Percentiles rank a stretch among this genome's conserved stretches.
These are phyloP conservation scores for Hypoxylon intermedium DNA, from an alignment of 495 filamentous ascomycete species.

Conservation along the genomic window DNA sequence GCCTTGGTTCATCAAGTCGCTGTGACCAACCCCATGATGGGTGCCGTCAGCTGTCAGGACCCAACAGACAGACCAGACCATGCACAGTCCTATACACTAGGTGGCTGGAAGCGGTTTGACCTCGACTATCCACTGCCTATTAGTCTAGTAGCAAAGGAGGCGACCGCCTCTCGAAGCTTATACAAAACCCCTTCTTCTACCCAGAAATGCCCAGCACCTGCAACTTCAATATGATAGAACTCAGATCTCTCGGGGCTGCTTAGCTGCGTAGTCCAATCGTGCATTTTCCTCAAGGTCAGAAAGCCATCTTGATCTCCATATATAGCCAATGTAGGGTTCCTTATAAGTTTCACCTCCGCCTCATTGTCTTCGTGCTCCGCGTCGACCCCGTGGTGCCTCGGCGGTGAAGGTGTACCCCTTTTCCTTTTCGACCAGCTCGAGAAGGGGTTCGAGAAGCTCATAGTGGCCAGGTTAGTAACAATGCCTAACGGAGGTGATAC, in stretches of 20 bases:
- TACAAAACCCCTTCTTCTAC: conserved; percentile 65
- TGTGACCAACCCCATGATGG: too few species aligned
- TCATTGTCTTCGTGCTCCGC: conserved; percentile 41
- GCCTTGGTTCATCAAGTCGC: too few species aligned
- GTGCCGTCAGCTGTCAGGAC: too few species aligned
- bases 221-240: conserved; percentile 65
- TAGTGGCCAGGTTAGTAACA: conserved; percentile 62
- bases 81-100: too few species aligned
- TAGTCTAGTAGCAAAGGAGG: conserved; percentile 9
- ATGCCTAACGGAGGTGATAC: conserved; percentile 80
- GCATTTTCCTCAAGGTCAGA: conserved; percentile 70
- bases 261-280: conserved; percentile 72
- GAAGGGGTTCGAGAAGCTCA: conserved; percentile 51
- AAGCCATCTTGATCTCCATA: conserved; percentile 85
- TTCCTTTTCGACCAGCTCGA: conserved; percentile 25
- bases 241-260: conserved; percentile 42
- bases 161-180: conserved; percentile 58
- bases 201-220: conserved; percentile 86
- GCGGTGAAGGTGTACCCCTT: conserved; percentile 1
- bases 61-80: too few species aligned
- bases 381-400: conserved; percentile 10
- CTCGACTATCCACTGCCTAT: neutral
- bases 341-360: conserved; percentile 61
- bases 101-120: too few species aligned
- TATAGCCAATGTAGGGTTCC: conserved; percentile 70